A percentile compares a stretch with the other conserved stretches of the same genome.
Conservation (phyloP, 2,329 filamentous ascomycete species). For the Atkinsonella texensis region DNA sequence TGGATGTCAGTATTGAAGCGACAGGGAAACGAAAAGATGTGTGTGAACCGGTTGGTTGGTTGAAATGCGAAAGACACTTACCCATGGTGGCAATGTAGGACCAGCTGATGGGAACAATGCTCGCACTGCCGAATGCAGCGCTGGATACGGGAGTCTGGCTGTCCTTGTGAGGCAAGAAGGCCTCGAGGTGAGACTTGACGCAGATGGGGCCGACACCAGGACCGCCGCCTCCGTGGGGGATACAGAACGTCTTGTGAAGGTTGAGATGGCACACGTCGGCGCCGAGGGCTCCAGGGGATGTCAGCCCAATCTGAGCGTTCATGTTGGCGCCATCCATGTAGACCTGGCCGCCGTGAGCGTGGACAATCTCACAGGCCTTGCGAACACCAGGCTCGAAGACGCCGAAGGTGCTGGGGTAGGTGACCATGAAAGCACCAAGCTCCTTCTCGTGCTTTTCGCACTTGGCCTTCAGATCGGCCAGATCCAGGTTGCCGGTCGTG, state of each 20-base stretch:
- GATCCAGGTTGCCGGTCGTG: slow-evolving; percentile 78
- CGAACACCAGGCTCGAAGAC: slow-evolving; percentile 88
- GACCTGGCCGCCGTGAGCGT: slow-evolving; percentile 79
- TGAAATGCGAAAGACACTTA: slow-evolving; percentile 23
- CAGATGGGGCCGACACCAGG: slow-evolving; percentile 91
- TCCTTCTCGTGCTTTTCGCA: slow-evolving; percentile 79
- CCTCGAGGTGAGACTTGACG: slow-evolving; percentile 68
- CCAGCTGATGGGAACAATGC: slow-evolving; percentile 90
- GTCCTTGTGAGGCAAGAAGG: slow-evolving; percentile 43
- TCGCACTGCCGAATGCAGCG: slow-evolving; percentile 76
- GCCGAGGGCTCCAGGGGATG: slow-evolving; percentile 87
- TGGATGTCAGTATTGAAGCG: background rate
- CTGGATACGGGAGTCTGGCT: slow-evolving; percentile 56
- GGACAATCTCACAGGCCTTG: slow-evolving; percentile 73
- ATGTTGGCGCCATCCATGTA: slow-evolving; percentile 99
- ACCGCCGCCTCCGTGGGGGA: slow-evolving; percentile 88
- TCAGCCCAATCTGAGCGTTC: slow-evolving; percentile 95
- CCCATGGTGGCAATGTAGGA: slow-evolving; percentile 94
- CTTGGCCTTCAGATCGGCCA: slow-evolving; percentile 75
- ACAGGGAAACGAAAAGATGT: no score
- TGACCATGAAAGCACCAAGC: slow-evolving; percentile 90
- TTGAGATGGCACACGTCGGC: slow-evolving; percentile 96
- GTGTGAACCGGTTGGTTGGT: no score
- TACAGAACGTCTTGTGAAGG: slow-evolving; percentile 98
- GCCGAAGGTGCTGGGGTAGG: slow-evolving; percentile 89